phyloP scores from a whole-genome alignment of 2,329 filamentous ascomycete genomes.

The Fusarium citri region DNA sequence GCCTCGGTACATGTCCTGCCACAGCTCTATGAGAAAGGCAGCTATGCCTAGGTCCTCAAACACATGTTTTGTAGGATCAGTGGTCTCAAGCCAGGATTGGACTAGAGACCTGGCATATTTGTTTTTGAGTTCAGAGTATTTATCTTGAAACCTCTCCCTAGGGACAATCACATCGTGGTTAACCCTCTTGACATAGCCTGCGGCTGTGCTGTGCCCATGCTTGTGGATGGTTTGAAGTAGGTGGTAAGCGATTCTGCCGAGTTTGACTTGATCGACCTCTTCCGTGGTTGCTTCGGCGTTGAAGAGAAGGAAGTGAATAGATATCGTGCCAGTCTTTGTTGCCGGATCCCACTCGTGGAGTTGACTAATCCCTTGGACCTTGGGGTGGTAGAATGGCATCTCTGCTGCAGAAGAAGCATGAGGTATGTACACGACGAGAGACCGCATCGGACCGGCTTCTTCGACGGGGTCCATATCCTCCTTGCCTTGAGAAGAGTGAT shows the following conservation, averaged over 20 bases:
- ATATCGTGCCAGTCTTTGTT: slow-evolving; percentile 61
- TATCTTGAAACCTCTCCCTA: slow-evolving; percentile 82
- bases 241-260: slow-evolving; percentile 75
- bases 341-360: slow-evolving; percentile 72
- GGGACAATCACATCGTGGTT: slow-evolving; percentile 85
- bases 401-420: slow-evolving; percentile 71
- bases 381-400: slow-evolving; percentile 90
- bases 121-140: slow-evolving; percentile 82
- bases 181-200: slow-evolving; percentile 82
- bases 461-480: slow-evolving; percentile 25
- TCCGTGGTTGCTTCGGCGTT: slow-evolving; percentile 33
- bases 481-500: slow-evolving; percentile 52
- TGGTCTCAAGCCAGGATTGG: slow-evolving; percentile 84
- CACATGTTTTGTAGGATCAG: slow-evolving; percentile 90
- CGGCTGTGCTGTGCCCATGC: slow-evolving; percentile 73
- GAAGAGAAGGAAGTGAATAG: slow-evolving; percentile 71
- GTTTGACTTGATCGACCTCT: slow-evolving; percentile 55
- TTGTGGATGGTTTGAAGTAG: slow-evolving; percentile 77
- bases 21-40: slow-evolving; percentile 91
- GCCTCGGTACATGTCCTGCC: slow-evolving; percentile 81
- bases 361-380: slow-evolving; percentile 79
- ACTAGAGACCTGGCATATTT: slow-evolving; percentile 80
- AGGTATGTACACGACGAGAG: slow-evolving; percentile 78
- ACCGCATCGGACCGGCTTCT: slow-evolving; percentile 45
- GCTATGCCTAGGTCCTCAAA: slow-evolving; percentile 95